Evolutionary conservation across 805 yeast genomes (phyloP).

Genomic region (Candida morakotiae): DNA sequence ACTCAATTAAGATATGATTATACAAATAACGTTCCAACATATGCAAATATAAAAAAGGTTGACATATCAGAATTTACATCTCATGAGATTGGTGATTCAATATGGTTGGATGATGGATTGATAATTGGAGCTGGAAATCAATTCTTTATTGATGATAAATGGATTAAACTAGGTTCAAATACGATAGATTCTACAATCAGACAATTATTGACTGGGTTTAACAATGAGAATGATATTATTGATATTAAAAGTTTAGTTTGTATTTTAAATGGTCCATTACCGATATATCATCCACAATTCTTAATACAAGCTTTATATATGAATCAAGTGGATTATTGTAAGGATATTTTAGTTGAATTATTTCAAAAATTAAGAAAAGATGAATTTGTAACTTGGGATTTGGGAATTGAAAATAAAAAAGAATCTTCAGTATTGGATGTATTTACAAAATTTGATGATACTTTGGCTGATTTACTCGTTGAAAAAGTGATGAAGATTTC

Average conservation of each 20-base stretch:
- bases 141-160: conserved; percentile 73
- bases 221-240: conserved; percentile 19
- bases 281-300: conserved; percentile 87
- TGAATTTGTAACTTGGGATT: conserved; percentile 27
- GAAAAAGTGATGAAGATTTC: conserved; percentile 62
- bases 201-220: conserved; percentile 32
- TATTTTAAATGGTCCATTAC: conserved; percentile 83
- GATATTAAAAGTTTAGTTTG: conserved; percentile 67
- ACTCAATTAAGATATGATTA: conserved; percentile 87
- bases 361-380: conserved; percentile 47
- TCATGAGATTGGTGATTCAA: conserved; percentile 82
- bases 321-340: conserved; percentile 53
- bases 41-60: conserved; percentile 68
- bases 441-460: conserved; percentile 34
- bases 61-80: conserved; percentile 69
- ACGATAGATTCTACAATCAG: conserved; percentile 52
- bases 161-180: conserved; percentile 29
- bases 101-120: conserved; percentile 80
- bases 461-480: conserved; percentile 45
- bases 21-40: conserved; percentile 74
- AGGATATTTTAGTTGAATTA: conserved; percentile 52
- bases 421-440: conserved; percentile 17
- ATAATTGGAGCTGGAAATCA: conserved; percentile 90
- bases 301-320: conserved; percentile 70
- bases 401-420: conserved; percentile 21